Conservation (phyloP, 352 stramenopile genomes). For the Pythium utonaiense region DNA sequence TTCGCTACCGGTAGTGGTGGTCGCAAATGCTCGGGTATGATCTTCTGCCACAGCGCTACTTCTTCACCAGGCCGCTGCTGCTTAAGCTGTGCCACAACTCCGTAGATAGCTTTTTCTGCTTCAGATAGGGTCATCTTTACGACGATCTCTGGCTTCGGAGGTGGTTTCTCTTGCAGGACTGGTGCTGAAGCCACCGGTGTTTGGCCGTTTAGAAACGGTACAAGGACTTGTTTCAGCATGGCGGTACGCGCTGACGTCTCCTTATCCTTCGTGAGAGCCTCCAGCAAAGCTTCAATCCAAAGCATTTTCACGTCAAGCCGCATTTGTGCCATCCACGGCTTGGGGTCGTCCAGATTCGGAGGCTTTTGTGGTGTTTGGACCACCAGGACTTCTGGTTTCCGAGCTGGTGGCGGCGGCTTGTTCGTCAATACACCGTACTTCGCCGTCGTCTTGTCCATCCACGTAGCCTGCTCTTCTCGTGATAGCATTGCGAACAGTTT, state of each 20-base stretch:
- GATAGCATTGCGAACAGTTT: constrained; percentile 54
- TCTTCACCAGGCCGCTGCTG: constrained; percentile 17
- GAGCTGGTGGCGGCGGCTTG: constrained; percentile 17
- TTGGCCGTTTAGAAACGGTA: constrained; percentile 47
- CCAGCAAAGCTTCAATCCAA: constrained; percentile 54
- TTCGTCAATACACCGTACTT: constrained; percentile 29
- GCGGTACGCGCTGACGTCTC: constrained; percentile 41
- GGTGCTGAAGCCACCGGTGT: constrained; percentile 7
- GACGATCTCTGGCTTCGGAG: constrained; percentile 4
- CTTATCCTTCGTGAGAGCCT: constrained; percentile 33
- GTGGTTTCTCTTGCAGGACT: constrained; percentile 7
- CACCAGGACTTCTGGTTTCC: constrained; percentile 35
- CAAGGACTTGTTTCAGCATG: constrained; percentile 45
- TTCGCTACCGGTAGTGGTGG: constrained; percentile 2
- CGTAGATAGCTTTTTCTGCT: constrained; percentile 15
- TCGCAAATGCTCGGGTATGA: constrained; percentile 27
- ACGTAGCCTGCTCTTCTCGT: constrained; percentile 39
- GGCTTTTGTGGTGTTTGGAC: constrained; percentile 24
- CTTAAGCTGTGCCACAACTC: constrained; percentile 25
- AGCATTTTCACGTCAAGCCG: constrained; percentile 53
- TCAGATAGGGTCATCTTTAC: constrained; percentile 3
- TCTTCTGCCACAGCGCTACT: constrained; percentile 15
- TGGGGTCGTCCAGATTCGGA: constrained; percentile 35
- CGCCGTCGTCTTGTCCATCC: constrained; percentile 46
- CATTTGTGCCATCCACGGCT: constrained; percentile 32